phyloP scores from a whole-genome alignment of 768 basidiomycete genomes.

The Agaricus subrufescens region DNA sequence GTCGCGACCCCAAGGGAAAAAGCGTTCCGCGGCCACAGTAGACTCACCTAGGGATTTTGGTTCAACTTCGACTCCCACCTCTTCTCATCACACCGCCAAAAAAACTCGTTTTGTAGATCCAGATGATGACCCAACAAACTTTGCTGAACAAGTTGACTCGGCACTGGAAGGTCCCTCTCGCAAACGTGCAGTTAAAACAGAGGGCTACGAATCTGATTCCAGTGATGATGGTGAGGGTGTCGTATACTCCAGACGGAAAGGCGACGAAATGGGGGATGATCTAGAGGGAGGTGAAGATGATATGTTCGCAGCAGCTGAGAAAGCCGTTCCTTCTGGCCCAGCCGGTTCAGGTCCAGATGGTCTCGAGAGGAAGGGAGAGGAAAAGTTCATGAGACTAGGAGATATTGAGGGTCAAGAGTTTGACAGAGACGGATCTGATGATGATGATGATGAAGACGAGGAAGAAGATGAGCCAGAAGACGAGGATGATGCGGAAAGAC shows the following conservation, averaged over 20 bases:
- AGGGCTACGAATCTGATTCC: slow-evolving; percentile 91
- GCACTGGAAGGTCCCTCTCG: slow-evolving; percentile 67
- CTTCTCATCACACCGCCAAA: slow-evolving; percentile 38
- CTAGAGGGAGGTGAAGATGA: slow-evolving; percentile 54
- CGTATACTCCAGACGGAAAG: slow-evolving; percentile 72
- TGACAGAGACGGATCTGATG: slow-evolving; percentile 31
- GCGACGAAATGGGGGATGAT: slow-evolving; percentile 41
- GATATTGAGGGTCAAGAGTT: slow-evolving; percentile 99
- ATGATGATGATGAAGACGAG: slow-evolving; percentile 33
- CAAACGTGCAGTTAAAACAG: slow-evolving; percentile 74
- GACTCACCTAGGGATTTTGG: slow-evolving; percentile 23
- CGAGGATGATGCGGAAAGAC: slow-evolving; percentile 74
- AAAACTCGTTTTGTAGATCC: slow-evolving; percentile 81
- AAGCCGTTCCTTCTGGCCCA: slow-evolving; percentile 22
- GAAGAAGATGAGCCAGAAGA: slow-evolving; percentile 56
- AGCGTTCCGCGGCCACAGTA: slow-evolving; percentile 28
- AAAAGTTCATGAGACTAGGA: slow-evolving; percentile 77
- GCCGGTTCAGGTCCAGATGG: neutral
- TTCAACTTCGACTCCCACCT: slow-evolving; percentile 1
- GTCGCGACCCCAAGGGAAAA: slow-evolving; percentile 28
- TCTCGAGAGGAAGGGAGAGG: slow-evolving; percentile 52
- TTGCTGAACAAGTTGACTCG: slow-evolving; percentile 74
- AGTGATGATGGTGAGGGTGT: slow-evolving; percentile 95
- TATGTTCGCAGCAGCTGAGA: slow-evolving; percentile 72
- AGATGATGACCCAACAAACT: slow-evolving; percentile 66